Evolutionary conservation across 2,329 filamentous ascomycete genomes (phyloP).

Genomic region (Diaporthe sp.): DNA sequence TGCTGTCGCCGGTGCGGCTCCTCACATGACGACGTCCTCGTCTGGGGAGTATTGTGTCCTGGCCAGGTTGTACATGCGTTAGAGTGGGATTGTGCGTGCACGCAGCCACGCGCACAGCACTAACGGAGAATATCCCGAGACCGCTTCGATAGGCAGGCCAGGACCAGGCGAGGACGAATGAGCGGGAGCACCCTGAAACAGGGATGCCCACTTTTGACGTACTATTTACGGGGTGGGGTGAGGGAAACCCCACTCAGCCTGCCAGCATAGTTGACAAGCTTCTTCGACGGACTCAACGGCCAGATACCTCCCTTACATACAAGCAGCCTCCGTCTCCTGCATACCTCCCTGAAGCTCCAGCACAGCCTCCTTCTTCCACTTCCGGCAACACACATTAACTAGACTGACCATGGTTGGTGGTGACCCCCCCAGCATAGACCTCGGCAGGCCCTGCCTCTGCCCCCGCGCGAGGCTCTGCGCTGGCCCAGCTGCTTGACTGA

Average conservation of each 20-base stretch:
- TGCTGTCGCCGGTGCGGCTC: slow-evolving; percentile 1
- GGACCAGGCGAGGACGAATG: slow-evolving; percentile 4
- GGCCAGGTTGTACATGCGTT: neutral
- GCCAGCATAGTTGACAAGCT: slow-evolving; percentile 31
- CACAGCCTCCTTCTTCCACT: slow-evolving; percentile 28
- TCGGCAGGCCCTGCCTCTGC: neutral
- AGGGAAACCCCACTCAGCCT: slow-evolving; percentile 28
- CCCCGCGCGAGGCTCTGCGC: slow-evolving; percentile 9
- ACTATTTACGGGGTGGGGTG: slow-evolving; percentile 24
- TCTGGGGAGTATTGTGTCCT: neutral
- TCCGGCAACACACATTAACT: slow-evolving; percentile 2
- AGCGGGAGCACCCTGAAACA: slow-evolving; percentile 27
- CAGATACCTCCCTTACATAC: slow-evolving; percentile 23
- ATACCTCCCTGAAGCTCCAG: slow-evolving; percentile 31
- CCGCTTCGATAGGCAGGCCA: neutral
- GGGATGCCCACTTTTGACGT: slow-evolving; percentile 33
- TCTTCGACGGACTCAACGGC: slow-evolving; percentile 26
- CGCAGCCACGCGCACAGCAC: neutral
- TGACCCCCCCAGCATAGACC: neutral
- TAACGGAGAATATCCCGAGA: slow-evolving; percentile 17
- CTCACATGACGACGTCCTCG: neutral
- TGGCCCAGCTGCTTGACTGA: slow-evolving; percentile 22
- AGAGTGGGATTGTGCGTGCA: neutral
- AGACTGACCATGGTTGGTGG: slow-evolving; percentile 26
- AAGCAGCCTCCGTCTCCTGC: slow-evolving; percentile 11